Conservation (phyloP, 1,139 yeast species). For the Candida labiduridarum region DNA sequence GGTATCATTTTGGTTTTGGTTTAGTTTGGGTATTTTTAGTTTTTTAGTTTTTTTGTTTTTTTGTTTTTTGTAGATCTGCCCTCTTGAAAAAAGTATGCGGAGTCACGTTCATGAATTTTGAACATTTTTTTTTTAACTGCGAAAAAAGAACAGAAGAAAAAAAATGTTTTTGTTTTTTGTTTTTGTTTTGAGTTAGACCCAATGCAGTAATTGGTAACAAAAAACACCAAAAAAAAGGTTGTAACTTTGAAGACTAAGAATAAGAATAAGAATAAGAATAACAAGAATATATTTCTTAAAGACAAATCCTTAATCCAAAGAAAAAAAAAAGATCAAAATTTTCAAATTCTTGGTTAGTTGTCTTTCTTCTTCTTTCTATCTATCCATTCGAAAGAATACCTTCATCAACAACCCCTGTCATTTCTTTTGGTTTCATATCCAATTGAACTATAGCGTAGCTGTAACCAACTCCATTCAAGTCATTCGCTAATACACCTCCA, state of each 20-base stretch:
- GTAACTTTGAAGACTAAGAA: no score
- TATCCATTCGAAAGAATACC: no score
- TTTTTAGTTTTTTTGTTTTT: no score
- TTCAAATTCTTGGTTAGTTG: background rate
- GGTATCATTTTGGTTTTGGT: no score
- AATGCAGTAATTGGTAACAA: background rate
- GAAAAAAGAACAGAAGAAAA: background rate
- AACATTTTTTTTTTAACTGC: background rate
- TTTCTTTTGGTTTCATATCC: no score
- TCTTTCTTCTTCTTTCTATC: background rate
- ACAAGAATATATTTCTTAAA: background rate
- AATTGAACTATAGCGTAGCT: no score
- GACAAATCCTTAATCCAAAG: background rate
- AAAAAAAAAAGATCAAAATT: background rate
- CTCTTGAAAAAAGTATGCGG: background rate
- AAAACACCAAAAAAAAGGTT: background rate
- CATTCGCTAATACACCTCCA: background rate
- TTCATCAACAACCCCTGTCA: no score
- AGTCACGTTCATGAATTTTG: conserved; percentile 1
- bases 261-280: background rate
- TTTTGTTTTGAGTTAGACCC: background rate
- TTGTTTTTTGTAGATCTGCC: no score
- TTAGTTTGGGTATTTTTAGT: no score
- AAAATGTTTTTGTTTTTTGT: background rate
- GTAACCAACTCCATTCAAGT: no score